Base-by-base conservation (phyloP, 2,329 filamentous ascomycete genomes). In the Hypoxylon sp. region DNA sequence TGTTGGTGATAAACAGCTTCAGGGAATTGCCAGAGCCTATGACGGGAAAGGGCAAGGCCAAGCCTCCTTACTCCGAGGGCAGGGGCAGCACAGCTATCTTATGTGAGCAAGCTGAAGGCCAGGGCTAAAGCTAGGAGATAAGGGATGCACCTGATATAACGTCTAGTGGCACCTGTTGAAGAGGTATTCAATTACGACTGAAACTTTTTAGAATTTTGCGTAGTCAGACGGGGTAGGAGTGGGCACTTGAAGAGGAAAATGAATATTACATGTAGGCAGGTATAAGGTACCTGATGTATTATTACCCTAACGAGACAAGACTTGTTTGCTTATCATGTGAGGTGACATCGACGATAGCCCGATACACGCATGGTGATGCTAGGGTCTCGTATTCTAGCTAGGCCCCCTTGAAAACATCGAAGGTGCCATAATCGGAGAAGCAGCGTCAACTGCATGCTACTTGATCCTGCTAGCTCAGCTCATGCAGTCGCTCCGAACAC, bases 321-420 rank as follows among this genome's bases (percentile, higher is more conserved):
- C 50, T 30, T 25, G 20, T 22, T 61, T 64, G 48, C 69, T 69
- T 69, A 69, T 69, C 69, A 22, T 66, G 57, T 46, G 27, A 67
- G 58, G 66, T 71, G 25, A 44, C 57, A 69, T 64, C 53, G 63
- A 64, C 48, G 60, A 64, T 30, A 67, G 46, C 54, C 51, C 40
- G 20, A 20, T 20, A 20, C 20, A 27, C 5, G 66, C 62, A 69
- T 50, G 46, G 49, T 40, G 37, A 58, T 64, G 55, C 61, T 27
- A 55, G 37, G 58, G 37, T 55, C 61, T 71, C 66, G 66, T 71
- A 71, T 69, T 71, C 59, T 51, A 14, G 37, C 30, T 40, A 27
- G 42, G 22, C 30, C 54, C 49, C 46, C 42, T 44, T 1, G 3
- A 44, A 44, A 37, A 59, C 11, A 31, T 27, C 5, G 25, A 27